A percentile compares a stretch with the other conserved stretches of the same genome.
phyloP scores from a whole-genome alignment of 352 stramenopile genomes.

The Peronospora tabacina region DNA sequence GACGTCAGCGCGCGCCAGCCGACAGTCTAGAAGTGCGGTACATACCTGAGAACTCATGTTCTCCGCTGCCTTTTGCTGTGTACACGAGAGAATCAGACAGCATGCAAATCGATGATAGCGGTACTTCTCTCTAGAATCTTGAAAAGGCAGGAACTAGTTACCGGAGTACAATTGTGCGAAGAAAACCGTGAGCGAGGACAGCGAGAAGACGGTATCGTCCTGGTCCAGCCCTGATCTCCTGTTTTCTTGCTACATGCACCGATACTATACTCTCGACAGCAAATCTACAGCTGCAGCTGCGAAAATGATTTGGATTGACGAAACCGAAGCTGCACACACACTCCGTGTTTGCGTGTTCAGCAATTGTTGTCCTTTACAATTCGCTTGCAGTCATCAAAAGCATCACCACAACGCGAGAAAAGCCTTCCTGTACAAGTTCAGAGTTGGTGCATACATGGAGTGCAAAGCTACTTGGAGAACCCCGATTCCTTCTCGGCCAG shows the following conservation, averaged over 20 bases:
- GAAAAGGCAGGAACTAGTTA: conserved; percentile 10
- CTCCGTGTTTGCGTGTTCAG: conserved; percentile 18
- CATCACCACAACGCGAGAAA: conserved; percentile 13
- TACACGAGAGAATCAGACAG: conserved; percentile 15
- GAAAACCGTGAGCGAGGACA: conserved; percentile 13
- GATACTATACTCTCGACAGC: conserved; percentile 5
- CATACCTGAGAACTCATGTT: not conserved
- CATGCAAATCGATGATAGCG: not conserved
- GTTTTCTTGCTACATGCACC: not conserved
- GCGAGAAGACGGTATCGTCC: conserved; percentile 15
- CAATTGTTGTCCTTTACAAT: conserved; percentile 20
- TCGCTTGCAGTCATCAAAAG: conserved; percentile 21
- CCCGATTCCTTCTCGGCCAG: conserved; percentile 12
- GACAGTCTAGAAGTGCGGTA: not conserved
- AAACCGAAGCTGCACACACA: conserved; percentile 4
- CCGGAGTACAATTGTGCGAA: conserved; percentile 6
- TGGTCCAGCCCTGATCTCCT: conserved; percentile 11
- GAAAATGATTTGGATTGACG: conserved; percentile 24
- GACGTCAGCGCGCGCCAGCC: not conserved
- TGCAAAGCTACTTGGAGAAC: conserved; percentile 15
- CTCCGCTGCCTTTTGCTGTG: conserved; percentile 9
- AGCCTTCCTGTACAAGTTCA: conserved; percentile 10
- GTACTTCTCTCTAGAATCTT: conserved; percentile 17
- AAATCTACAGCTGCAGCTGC: conserved; percentile 22
- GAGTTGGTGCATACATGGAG: conserved; percentile 1